A percentile compares a stretch with the other conserved stretches of the same genome.
phyloP scores from a whole-genome alignment of 176 grass and related monocot species.

The Urochloa ruziziensis region DNA sequence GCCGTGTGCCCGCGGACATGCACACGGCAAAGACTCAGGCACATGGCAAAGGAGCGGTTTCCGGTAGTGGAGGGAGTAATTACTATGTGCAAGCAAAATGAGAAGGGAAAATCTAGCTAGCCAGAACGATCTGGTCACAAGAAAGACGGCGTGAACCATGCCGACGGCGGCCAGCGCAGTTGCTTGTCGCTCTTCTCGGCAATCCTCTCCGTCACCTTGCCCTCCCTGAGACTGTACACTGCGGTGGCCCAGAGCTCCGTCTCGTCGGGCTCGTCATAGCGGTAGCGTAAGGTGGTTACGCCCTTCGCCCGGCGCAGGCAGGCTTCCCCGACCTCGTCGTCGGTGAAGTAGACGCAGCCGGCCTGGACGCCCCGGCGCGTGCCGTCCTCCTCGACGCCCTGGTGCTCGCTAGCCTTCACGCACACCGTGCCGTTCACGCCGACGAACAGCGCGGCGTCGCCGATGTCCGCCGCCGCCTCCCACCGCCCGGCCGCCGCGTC shows the following conservation, averaged over 20 bases:
- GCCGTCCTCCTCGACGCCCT: background rate
- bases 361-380: too few relatives aligned
- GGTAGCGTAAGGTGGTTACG: accelerated
- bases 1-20: too few relatives aligned
- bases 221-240: background rate
- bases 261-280: too few relatives aligned
- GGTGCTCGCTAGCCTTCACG: background rate
- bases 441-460: background rate
- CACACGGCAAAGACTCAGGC: too few relatives aligned
- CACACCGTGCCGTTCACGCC: background rate
- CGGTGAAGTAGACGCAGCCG: background rate
- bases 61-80: too few relatives aligned
- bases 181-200: background rate
- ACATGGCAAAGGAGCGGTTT: too few relatives aligned
- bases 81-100: too few relatives aligned
- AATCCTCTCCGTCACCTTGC: background rate
- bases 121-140: too few relatives aligned
- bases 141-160: conserved; percentile 1
- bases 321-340: background rate
- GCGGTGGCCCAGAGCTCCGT: background rate
- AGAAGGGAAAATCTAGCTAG: too few relatives aligned
- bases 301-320: background rate
- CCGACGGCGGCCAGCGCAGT: background rate
- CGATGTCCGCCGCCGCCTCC: background rate
- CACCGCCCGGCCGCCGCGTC: background rate